A percentile compares a stretch with the other conserved stretches of the same genome.
phyloP scores from a whole-genome alignment of 768 basidiomycete species.

The Macrolepiota albuminosa region DNA sequence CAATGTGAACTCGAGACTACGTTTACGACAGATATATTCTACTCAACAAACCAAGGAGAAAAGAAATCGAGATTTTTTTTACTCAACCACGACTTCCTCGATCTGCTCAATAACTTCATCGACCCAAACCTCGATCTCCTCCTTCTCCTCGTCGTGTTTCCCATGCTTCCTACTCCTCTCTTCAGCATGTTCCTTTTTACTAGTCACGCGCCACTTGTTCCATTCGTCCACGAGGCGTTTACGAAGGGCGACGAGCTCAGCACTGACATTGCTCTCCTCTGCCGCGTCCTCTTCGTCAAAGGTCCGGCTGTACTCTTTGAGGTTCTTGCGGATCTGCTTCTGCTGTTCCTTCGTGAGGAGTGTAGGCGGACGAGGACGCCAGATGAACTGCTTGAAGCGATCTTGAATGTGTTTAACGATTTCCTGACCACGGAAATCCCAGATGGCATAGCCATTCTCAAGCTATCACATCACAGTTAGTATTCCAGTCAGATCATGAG shows the following conservation, averaged over 20 bases:
- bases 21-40: neutral
- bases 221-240: conserved; percentile 95
- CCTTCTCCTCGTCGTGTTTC: conserved; percentile 47
- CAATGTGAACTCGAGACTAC: neutral
- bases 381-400: conserved; percentile 97
- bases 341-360: conserved; percentile 87
- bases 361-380: conserved; percentile 93
- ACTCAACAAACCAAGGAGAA: neutral
- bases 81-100: conserved; percentile 56
- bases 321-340: conserved; percentile 77
- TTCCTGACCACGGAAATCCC: conserved; percentile 98
- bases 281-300: conserved; percentile 98
- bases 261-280: conserved; percentile 91
- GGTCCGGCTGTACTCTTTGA: conserved; percentile 83
- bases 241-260: conserved; percentile 86
- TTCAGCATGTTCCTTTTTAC: conserved; percentile 27
- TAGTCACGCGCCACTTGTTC: conserved; percentile 91
- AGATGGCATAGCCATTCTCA: conserved; percentile 93
- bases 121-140: conserved; percentile 91
- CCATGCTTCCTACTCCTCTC: conserved; percentile 10
- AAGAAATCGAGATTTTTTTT: neutral
- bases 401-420: conserved; percentile 86
- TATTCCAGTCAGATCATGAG: conserved; percentile 7
- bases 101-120: conserved; percentile 91
- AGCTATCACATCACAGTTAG: conserved; percentile 46